A percentile compares a stretch with the other conserved stretches of the same genome.
These are phyloP conservation scores for Penicillium sp. DNA, from an alignment of 2,329 filamentous ascomycete genomes.

Conservation along the genomic window DNA sequence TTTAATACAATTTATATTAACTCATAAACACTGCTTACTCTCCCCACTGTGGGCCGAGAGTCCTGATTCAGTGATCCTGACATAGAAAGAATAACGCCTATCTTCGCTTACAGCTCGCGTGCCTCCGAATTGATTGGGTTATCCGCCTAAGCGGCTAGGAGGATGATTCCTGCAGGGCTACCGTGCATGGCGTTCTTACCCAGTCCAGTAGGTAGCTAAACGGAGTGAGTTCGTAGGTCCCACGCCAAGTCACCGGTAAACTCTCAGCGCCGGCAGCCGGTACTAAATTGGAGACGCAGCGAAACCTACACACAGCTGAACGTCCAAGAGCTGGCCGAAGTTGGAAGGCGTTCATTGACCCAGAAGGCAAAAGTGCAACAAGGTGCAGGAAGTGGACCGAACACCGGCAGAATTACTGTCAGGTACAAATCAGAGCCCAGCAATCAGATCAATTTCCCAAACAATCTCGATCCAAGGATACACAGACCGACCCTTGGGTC, in stretches of 20 bases:
- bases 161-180: neutral
- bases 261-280: neutral
- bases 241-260: neutral
- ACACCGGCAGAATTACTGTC: conserved; percentile 1
- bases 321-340: neutral
- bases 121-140: neutral
- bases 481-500: conserved; percentile 12
- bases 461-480: conserved; percentile 14
- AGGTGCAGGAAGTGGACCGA: conserved; percentile 1
- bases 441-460: conserved; percentile 11
- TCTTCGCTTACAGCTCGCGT: conserved; percentile 1
- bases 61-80: neutral
- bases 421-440: conserved; percentile 13
- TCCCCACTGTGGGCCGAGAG: conserved; percentile 6
- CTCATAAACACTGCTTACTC: neutral
- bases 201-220: conserved; percentile 4
- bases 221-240: neutral
- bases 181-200: neutral
- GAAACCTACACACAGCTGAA: neutral
- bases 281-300: neutral
- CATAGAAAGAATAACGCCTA: neutral
- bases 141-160: neutral
- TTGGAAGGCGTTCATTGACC: neutral
- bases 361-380: neutral
- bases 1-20: neutral